Evolutionary conservation across 805 yeast genomes (phyloP), one percentile per base, ranked within the genome.

Genomic region (Yamadazyma nakazawae): DNA sequence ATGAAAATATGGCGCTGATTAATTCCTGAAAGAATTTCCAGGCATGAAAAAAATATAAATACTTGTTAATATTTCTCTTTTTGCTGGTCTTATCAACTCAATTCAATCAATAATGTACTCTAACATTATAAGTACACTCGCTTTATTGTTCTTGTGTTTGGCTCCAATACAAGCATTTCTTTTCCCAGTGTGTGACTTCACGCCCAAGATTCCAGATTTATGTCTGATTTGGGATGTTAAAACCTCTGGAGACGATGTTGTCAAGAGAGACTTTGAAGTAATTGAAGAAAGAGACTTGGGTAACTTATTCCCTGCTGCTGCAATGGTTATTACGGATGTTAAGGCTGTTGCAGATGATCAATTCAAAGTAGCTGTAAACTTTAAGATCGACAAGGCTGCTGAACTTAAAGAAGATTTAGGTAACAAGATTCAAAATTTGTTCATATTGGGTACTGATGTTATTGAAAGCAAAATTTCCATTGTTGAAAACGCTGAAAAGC

Each of bases 311-410:
- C 64, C 65, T 28, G 48, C 53, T 37, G 66, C 64, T 40, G 60
- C 59, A 13, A 53, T 62, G 46, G 55, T 52, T 10, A 56, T 62
- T 17, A 58, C 64, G 25, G 56, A 60, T 37, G 61, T 57, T 21
- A 54, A 50, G 37, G 48, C 46, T 37, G 54, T 50, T n/a, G 55
- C 45, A 24, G 59, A 54, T 18, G 60, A 51, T 40, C 45, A 44
- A 24, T 59, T 43, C 52, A 52, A 54, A 38, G 56, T 58, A 30
- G 58, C 56, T 28, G 42, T 53, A 45, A 60, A 62, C 53, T 62
- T 58, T 42, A 54, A 60, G 47, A 51, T 59, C 21, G 57, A 54
- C 32, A 54, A 56, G 38, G 46, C 57, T 43, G 58, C 55, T 34
- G 40, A 57, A 37, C 51, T 61, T 8, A 40, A 47, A 32, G 12